Conservation (phyloP, 257 asterid species). For the Ballota nigra region DNA sequence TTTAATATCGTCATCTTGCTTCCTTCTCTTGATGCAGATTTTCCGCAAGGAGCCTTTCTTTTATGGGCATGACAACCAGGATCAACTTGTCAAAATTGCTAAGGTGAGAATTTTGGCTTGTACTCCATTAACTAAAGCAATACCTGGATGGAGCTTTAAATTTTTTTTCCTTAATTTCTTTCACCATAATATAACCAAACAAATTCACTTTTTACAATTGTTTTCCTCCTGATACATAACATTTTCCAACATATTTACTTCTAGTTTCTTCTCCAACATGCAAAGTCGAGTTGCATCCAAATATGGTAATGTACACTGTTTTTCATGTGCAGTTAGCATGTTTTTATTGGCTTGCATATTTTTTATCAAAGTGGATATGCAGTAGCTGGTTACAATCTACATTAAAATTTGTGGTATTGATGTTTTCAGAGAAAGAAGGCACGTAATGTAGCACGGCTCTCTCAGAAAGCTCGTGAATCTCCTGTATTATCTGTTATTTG, state of each 20-base stretch:
- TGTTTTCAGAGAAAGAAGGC: not conserved
- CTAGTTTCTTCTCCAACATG: not conserved
- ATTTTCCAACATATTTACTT: not conserved
- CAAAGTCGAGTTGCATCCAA: not conserved
- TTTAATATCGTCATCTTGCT: not conserved
- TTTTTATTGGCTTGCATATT: not conserved
- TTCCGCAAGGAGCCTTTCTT: conserved; percentile 99
- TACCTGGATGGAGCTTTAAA: not conserved
- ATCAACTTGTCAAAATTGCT: conserved; percentile 96
- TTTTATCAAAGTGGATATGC: not conserved
- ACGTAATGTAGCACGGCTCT: not conserved
- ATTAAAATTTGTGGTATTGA: not conserved
- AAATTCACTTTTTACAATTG: not conserved
- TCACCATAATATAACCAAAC: not conserved
- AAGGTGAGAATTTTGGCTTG: conserved; percentile 40
- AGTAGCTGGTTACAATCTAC: not conserved
- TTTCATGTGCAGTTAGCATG: not conserved
- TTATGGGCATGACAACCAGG: conserved; percentile 96
- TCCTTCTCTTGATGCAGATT: conserved; percentile 45
- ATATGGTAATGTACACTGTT: not conserved
- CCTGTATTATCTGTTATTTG: conserved; percentile 17
- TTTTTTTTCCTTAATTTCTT: not conserved
- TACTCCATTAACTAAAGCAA: not conserved
- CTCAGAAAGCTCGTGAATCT: not conserved
- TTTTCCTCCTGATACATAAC: not conserved